A percentile compares a stretch with the other conserved stretches of the same genome.
Conservation (phyloP, 208 protist species). For the Acanthamoeba sp. region DNA sequence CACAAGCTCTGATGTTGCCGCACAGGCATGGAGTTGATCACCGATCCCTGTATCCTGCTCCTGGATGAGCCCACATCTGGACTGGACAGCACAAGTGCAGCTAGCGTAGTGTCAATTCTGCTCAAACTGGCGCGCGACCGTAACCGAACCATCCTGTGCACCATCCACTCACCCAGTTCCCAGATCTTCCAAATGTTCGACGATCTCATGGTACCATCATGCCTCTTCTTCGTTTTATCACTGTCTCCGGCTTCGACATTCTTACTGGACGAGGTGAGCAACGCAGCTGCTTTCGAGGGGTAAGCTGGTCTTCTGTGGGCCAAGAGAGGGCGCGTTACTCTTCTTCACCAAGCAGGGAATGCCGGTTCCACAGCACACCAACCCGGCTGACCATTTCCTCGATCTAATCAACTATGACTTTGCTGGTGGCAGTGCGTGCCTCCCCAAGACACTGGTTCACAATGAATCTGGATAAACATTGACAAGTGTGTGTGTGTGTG, state of each 20-base stretch:
- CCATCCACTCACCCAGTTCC: constrained; percentile 58
- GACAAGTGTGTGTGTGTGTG: not conserved
- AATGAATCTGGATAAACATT: no score
- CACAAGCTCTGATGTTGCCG: not conserved
- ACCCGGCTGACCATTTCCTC: constrained; percentile 56
- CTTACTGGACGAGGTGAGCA: no score
- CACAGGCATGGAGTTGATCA: constrained; percentile 51
- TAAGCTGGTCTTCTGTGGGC: constrained; percentile 34
- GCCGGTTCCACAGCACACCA: not conserved
- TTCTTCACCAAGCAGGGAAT: constrained; percentile 46
- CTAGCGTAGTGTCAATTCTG: constrained; percentile 4
- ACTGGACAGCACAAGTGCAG: constrained; percentile 48
- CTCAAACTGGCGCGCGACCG: constrained; percentile 4
- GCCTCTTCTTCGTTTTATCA: not conserved
- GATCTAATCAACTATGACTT: constrained; percentile 73
- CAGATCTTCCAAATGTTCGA: constrained; percentile 89
- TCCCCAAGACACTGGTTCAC: no score
- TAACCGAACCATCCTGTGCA: constrained; percentile 56
- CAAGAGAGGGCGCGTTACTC: not conserved
- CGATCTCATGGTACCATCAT: constrained; percentile 83
- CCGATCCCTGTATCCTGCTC: constrained; percentile 22
- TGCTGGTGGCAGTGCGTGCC: not conserved
- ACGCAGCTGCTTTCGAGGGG: not conserved
- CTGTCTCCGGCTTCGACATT: not conserved
- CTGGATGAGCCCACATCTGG: constrained; percentile 68